Percentiles rank a stretch among this genome's conserved stretches.
These are phyloP conservation scores for Ephemerocybe angulata DNA, from an alignment of 768 basidiomycete genomes.

Conservation along the genomic window DNA sequence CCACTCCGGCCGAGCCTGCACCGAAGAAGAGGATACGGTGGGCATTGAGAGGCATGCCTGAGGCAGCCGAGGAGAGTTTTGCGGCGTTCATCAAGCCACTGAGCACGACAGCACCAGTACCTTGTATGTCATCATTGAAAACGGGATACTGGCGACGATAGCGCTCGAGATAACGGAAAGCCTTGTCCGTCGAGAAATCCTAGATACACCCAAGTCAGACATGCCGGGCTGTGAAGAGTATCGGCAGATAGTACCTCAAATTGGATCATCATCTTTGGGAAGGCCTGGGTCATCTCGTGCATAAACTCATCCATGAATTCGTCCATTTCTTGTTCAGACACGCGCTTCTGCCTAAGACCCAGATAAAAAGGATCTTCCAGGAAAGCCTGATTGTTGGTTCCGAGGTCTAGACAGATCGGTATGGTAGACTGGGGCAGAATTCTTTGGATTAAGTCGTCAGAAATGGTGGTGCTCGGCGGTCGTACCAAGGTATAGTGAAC, in stretches of 20 bases:
- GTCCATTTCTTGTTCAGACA: slow-evolving; percentile 59
- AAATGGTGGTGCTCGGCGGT: slow-evolving; percentile 2
- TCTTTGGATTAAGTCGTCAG: slow-evolving; percentile 29
- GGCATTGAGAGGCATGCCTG: slow-evolving; percentile 60
- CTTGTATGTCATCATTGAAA: slow-evolving; percentile 92
- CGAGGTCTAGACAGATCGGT: slow-evolving; percentile 84
- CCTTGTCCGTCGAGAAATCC: slow-evolving; percentile 92
- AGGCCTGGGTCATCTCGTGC: slow-evolving; percentile 67
- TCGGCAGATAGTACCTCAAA: slow-evolving; percentile 54
- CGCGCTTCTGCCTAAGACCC: slow-evolving; percentile 71
- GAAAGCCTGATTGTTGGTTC: slow-evolving; percentile 79
- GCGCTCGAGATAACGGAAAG: slow-evolving; percentile 78
- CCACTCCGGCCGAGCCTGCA: slow-evolving; percentile 88
- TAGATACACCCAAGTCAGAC: slow-evolving; percentile 22
- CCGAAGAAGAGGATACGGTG: slow-evolving; percentile 92
- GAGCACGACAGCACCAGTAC: slow-evolving; percentile 88
- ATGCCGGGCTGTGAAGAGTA: neutral
- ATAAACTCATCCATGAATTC: slow-evolving; percentile 95
- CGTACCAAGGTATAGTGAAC: neutral
- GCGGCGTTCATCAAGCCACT: slow-evolving; percentile 89
- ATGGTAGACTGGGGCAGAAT: slow-evolving; percentile 75
- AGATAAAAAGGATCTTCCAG: slow-evolving; percentile 88
- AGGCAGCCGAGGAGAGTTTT: slow-evolving; percentile 65
- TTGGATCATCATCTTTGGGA: slow-evolving; percentile 82
- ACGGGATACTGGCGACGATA: slow-evolving; percentile 74